A percentile compares a stretch with the other conserved stretches of the same genome.
Conservation (phyloP, 257 asterid species). For the Coffea eugenioides region DNA sequence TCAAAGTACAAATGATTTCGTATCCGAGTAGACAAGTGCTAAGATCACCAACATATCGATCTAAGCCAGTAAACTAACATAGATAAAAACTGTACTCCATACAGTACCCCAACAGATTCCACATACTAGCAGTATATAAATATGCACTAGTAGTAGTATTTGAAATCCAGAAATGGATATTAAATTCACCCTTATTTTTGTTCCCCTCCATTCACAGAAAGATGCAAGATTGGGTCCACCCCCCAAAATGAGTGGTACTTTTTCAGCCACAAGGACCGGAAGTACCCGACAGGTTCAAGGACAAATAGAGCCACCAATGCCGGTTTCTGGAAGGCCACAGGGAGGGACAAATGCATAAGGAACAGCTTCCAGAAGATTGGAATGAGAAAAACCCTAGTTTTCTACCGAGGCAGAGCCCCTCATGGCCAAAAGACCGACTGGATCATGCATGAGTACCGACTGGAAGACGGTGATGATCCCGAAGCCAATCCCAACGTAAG, state of each 20-base stretch:
- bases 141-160: too few species aligned
- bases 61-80: too few species aligned
- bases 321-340: slow-evolving; percentile 95
- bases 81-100: too few species aligned
- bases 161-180: not conserved
- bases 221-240: slow-evolving; percentile 84
- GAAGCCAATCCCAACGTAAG: slow-evolving; percentile 40
- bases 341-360: slow-evolving; percentile 84
- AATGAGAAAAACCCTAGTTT: slow-evolving; percentile 87
- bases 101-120: not conserved
- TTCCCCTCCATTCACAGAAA: slow-evolving; percentile 12
- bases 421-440: slow-evolving; percentile 91
- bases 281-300: slow-evolving; percentile 88
- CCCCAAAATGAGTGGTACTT: slow-evolving; percentile 93
- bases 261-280: slow-evolving; percentile 93
- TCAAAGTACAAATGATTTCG: too few species aligned
- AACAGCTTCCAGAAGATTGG: slow-evolving; percentile 73
- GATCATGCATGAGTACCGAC: slow-evolving; percentile 94
- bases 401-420: slow-evolving; percentile 90
- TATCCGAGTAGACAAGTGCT: too few species aligned
- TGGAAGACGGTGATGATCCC: slow-evolving; percentile 54
- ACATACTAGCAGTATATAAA: too few species aligned
- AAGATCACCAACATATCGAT: too few species aligned
- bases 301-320: slow-evolving; percentile 87
- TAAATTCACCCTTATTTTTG: not conserved